Percentiles rank a stretch among this genome's conserved stretches.
phyloP scores from a whole-genome alignment of 1,284 basidiomycete species.

The Macrocystidia cucumis region DNA sequence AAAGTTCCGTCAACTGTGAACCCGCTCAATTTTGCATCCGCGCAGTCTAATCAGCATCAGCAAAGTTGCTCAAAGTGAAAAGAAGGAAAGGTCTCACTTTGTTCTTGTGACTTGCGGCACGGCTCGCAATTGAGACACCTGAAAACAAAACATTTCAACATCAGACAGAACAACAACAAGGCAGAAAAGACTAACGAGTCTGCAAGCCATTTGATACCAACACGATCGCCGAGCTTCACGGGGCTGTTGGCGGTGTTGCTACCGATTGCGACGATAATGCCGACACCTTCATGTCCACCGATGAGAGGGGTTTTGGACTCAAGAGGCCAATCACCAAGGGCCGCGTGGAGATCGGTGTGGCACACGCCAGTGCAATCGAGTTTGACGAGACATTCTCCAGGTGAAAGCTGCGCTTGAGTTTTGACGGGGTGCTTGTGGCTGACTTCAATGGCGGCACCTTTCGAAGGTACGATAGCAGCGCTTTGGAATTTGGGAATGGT shows the following conservation, averaged over 20 bases:
- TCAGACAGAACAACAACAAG: background rate
- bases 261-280: slow-evolving; percentile 73
- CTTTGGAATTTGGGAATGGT: slow-evolving; percentile 54
- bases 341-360: slow-evolving; percentile 78
- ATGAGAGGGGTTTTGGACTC: slow-evolving; percentile 64
- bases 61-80: slow-evolving; percentile 3
- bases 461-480: slow-evolving; percentile 50
- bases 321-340: slow-evolving; percentile 68
- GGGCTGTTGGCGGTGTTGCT: slow-evolving; percentile 52
- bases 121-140: slow-evolving; percentile 60
- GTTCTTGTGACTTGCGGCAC: slow-evolving; percentile 69
- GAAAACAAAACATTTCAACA: background rate
- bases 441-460: slow-evolving; percentile 36
- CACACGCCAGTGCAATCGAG: slow-evolving; percentile 68
- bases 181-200: slow-evolving; percentile 37
- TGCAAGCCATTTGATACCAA: slow-evolving; percentile 86
- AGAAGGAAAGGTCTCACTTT: slow-evolving; percentile 36
- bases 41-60: slow-evolving; percentile 39
- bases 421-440: slow-evolving; percentile 50
- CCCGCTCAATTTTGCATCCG: slow-evolving; percentile 55
- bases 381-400: slow-evolving; percentile 79
- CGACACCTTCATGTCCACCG: slow-evolving; percentile 83
- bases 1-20: slow-evolving; percentile 82
- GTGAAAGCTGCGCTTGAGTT: slow-evolving; percentile 57
- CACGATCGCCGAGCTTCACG: slow-evolving; percentile 70